Percentiles rank a stretch among this genome's conserved stretches.
Evolutionary conservation across 345 rosid genomes (phyloP).

Genomic region (Linum trigynum): DNA sequence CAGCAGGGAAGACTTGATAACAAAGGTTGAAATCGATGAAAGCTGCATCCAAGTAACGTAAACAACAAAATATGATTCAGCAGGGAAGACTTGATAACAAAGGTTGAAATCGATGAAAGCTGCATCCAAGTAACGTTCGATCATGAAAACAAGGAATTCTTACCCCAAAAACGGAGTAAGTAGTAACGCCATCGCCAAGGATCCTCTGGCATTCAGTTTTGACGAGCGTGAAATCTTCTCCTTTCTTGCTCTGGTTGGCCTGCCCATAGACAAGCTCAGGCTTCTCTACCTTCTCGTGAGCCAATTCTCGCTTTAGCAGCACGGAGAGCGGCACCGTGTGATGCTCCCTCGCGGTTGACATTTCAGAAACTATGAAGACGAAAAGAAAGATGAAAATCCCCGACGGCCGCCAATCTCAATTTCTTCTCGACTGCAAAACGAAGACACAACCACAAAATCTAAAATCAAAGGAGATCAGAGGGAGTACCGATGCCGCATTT

Average conservation of each 20-base stretch:
- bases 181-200: slow-evolving; percentile 52
- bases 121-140: neutral
- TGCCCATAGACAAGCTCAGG: slow-evolving; percentile 56
- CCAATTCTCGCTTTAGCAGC: slow-evolving; percentile 77
- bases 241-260: slow-evolving; percentile 81
- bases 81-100: neutral
- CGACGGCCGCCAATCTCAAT: slow-evolving; percentile 8
- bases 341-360: slow-evolving; percentile 59
- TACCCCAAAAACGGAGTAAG: slow-evolving; percentile 79
- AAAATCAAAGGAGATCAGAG: neutral
- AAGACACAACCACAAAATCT: neutral
- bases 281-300: slow-evolving; percentile 74
- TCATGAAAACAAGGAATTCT: neutral
- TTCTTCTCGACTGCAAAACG: neutral
- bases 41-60: neutral
- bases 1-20: neutral
- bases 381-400: neutral
- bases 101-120: neutral
- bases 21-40: neutral
- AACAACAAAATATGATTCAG: neutral
- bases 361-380: slow-evolving; percentile 16
- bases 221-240: slow-evolving; percentile 73
- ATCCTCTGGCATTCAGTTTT: slow-evolving; percentile 58
- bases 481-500: neutral
- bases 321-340: slow-evolving; percentile 87